phyloP scores from a whole-genome alignment of 2,329 filamentous ascomycete species.

The Colletotrichum caudatum region DNA sequence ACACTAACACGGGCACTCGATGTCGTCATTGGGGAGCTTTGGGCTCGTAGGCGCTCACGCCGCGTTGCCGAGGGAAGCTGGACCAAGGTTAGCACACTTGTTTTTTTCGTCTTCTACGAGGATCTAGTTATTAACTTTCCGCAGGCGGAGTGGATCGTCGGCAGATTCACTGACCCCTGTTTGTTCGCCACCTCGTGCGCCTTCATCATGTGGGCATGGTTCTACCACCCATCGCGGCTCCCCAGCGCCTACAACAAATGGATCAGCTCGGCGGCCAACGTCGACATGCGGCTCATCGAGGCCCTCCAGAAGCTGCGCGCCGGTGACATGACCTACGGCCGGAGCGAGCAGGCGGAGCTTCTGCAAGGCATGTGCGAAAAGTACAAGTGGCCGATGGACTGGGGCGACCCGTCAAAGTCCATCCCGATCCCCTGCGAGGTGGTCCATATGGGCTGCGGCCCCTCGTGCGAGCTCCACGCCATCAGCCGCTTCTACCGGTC shows the following conservation, averaged over 20 bases:
- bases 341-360: conserved; percentile 76
- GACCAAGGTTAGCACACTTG: conserved; percentile 56
- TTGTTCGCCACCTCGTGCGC: conserved; percentile 80
- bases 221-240: conserved; percentile 78
- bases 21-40: conserved; percentile 74
- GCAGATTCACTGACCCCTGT: conserved; percentile 70
- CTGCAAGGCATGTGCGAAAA: conserved; percentile 80
- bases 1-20: conserved; percentile 79
- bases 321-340: conserved; percentile 76
- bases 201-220: conserved; percentile 90
- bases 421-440: conserved; percentile 85
- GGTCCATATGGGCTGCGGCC: conserved; percentile 83
- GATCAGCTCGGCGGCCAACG: conserved; percentile 81
- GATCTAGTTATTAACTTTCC: conserved; percentile 42
- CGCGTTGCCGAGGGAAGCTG: conserved; percentile 60
- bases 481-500: conserved; percentile 74
- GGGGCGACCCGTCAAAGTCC: conserved; percentile 77
- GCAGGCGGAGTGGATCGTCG: conserved; percentile 55
- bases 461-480: conserved; percentile 81
- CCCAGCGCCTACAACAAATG: conserved; percentile 82
- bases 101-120: conserved; percentile 2
- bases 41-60: conserved; percentile 64
- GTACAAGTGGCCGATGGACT: conserved; percentile 74
- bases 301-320: conserved; percentile 75
- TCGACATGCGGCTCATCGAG: conserved; percentile 80